These are phyloP conservation scores for Prunus dulcis DNA, from an alignment of 306 rosid genomes.

Conservation along the genomic window DNA sequence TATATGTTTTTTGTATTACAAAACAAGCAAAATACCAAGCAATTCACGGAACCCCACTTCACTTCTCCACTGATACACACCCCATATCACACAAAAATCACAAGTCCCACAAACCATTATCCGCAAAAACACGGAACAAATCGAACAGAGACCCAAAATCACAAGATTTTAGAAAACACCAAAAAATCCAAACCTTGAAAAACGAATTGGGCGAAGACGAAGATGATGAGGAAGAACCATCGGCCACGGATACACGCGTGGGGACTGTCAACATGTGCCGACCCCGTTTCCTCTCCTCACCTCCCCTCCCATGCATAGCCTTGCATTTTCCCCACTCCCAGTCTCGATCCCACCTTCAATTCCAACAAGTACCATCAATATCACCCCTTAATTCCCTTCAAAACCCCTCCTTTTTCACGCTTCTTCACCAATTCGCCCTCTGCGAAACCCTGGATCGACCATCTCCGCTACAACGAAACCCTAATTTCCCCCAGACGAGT, in stretches of 20 bases:
- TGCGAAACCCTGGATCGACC: constrained; percentile 37
- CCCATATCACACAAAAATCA: not conserved
- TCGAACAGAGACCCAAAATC: not conserved
- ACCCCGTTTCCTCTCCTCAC: constrained; percentile 52
- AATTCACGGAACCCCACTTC: constrained; percentile 1
- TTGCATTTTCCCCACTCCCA: constrained; percentile 64
- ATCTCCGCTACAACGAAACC: constrained; percentile 9
- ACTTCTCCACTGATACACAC: not conserved
- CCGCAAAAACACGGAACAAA: not conserved
- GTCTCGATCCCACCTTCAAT: constrained; percentile 44
- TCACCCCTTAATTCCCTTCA: constrained; percentile 14
- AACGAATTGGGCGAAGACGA: constrained; percentile 46
- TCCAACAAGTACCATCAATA: constrained; percentile 43
- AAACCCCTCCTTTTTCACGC: not conserved
- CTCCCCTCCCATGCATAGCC: constrained; percentile 68
- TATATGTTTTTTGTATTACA: not conserved
- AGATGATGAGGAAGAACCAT: constrained; percentile 48
- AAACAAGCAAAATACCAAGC: not conserved
- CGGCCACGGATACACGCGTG: constrained; percentile 38
- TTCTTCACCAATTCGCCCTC: not conserved
- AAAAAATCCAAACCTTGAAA: constrained; percentile 42
- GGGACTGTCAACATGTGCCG: constrained; percentile 68
- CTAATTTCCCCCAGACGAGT: constrained; percentile 7
- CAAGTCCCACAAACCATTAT: not conserved
- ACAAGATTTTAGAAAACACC: not conserved